Percentiles rank a stretch among this genome's conserved stretches.
phyloP scores from a whole-genome alignment of 441 rosid genomes.

The Corymbia citriodora region DNA sequence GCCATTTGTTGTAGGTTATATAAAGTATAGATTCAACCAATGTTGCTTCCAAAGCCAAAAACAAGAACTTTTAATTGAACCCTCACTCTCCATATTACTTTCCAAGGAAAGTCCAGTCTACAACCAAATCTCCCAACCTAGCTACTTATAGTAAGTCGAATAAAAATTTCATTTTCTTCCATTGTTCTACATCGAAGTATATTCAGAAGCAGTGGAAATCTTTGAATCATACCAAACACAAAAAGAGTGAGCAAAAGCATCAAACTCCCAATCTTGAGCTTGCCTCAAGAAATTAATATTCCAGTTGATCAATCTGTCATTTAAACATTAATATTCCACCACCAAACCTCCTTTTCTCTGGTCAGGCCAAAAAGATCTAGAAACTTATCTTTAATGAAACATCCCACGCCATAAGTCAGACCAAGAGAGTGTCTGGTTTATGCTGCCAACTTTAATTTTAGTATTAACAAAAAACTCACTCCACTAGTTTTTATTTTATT shows the following conservation, averaged over 20 bases:
- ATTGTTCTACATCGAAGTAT: not conserved
- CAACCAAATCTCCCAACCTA: not conserved
- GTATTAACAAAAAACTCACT: not conserved
- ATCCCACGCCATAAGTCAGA: not conserved
- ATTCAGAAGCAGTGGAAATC: not conserved
- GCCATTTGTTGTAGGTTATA: not conserved
- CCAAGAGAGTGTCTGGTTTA: not conserved
- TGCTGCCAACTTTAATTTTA: not conserved
- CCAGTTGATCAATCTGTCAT: not conserved
- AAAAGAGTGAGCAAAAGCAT: not conserved
- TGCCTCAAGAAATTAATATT: not conserved
- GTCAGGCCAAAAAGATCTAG: not conserved
- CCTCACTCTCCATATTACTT: not conserved
- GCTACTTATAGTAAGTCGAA: not conserved
- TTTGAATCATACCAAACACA: not conserved
- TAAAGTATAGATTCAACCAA: not conserved
- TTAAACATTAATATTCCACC: not conserved
- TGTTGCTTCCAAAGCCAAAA: not conserved
- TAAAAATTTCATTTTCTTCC: not conserved
- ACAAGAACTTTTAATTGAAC: not conserved
- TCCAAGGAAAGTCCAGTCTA: not conserved
- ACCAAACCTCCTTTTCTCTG: not conserved
- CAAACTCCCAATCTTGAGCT: not conserved
- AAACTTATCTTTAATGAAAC: not conserved
- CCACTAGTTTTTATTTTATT: too few species aligned